Evolutionary conservation across 306 rosid genomes (phyloP).

Genomic region (Vicia faba): DNA sequence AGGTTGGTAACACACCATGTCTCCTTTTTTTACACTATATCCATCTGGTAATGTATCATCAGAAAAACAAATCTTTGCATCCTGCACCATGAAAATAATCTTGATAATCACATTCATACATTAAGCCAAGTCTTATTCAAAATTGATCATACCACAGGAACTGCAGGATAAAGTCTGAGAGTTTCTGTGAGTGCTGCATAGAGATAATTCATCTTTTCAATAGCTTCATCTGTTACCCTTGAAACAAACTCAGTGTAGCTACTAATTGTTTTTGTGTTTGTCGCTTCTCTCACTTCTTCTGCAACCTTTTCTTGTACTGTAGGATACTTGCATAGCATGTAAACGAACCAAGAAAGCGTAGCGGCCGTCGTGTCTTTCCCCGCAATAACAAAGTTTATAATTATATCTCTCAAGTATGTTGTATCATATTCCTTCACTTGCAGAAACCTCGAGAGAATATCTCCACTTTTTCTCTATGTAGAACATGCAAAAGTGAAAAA

Average conservation of each 20-base stretch:
- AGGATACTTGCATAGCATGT: slow-evolving; percentile 71
- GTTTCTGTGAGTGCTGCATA: slow-evolving; percentile 82
- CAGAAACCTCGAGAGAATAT: slow-evolving; percentile 76
- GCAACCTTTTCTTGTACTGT: slow-evolving; percentile 60
- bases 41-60: slow-evolving; percentile 82
- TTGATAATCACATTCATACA: neutral
- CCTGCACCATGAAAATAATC: slow-evolving; percentile 46
- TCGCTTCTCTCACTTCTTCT: slow-evolving; percentile 63
- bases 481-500: slow-evolving; percentile 21
- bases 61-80: slow-evolving; percentile 65
- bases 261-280: slow-evolving; percentile 36
- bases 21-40: slow-evolving; percentile 63
- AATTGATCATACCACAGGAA: slow-evolving; percentile 65
- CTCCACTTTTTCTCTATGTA: slow-evolving; percentile 54
- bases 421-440: slow-evolving; percentile 45
- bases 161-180: slow-evolving; percentile 78
- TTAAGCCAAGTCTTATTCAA: slow-evolving; percentile 14
- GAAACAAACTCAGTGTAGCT: slow-evolving; percentile 51
- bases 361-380: slow-evolving; percentile 78
- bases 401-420: slow-evolving; percentile 60
- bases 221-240: slow-evolving; percentile 51
- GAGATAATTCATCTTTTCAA: slow-evolving; percentile 73
- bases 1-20: slow-evolving; percentile 63
- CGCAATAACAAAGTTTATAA: slow-evolving; percentile 67
- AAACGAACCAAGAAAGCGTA: slow-evolving; percentile 77